Percentiles rank a stretch among this genome's conserved stretches.
phyloP scores from a whole-genome alignment of 139 green algal species.

The Coelastrella sp. region DNA sequence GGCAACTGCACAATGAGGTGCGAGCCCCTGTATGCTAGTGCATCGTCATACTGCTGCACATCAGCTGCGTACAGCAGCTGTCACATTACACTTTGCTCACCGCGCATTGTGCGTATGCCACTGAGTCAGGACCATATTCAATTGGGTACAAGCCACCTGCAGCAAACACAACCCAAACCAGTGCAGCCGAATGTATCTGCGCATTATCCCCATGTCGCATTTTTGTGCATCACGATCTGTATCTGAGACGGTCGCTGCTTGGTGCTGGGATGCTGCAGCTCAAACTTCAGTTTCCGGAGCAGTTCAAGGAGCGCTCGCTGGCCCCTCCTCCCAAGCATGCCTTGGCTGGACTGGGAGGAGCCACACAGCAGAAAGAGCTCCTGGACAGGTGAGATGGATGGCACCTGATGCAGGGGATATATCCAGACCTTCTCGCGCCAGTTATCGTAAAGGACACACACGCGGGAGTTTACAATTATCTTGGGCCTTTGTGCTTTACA shows the following conservation, averaged over 20 bases:
- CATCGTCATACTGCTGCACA: background rate
- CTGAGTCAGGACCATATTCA: too few species aligned
- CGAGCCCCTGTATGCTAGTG: background rate
- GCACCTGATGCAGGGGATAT: too few species aligned
- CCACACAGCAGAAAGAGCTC: slow-evolving; percentile 61
- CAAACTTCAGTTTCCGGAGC: slow-evolving; percentile 54
- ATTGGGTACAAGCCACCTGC: too few species aligned
- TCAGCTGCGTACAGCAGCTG: background rate
- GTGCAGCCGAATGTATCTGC: too few species aligned
- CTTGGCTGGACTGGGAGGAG: slow-evolving; percentile 40
- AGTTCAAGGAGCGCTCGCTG: slow-evolving; percentile 49
- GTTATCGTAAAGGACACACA: too few species aligned
- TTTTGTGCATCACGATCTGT: too few species aligned
- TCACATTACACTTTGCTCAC: background rate
- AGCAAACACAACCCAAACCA: too few species aligned
- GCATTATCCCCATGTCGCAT: too few species aligned
- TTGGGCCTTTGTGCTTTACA: too few species aligned
- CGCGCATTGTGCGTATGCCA: too few species aligned
- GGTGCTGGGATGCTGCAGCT: slow-evolving; percentile 48
- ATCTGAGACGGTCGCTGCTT: background rate
- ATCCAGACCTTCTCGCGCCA: too few species aligned
- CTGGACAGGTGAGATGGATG: slow-evolving; percentile 56
- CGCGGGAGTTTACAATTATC: background rate
- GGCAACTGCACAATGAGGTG: slow-evolving; percentile 63
- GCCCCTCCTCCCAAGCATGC: slow-evolving; percentile 64